phyloP scores from a whole-genome alignment of 2,329 filamentous ascomycete species.

The Mycosphaerelloides madeirae region DNA sequence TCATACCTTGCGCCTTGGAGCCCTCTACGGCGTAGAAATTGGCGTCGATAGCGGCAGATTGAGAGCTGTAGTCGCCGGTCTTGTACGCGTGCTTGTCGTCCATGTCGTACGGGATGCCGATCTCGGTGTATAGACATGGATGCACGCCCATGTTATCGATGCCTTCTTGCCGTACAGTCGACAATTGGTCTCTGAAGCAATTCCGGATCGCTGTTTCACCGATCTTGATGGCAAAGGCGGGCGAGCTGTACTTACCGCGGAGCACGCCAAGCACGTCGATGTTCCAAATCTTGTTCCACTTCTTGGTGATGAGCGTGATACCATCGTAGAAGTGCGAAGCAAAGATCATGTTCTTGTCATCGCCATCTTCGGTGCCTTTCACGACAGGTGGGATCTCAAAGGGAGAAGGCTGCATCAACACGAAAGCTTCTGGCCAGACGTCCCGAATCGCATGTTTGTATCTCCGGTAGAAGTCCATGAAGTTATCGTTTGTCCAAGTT shows the following conservation, averaged over 20 bases:
- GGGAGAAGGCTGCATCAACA: slow-evolving; percentile 88
- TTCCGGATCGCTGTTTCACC: slow-evolving; percentile 93
- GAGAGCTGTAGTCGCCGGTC: slow-evolving; percentile 90
- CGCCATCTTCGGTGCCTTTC: slow-evolving; percentile 73
- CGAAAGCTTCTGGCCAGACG: slow-evolving; percentile 73
- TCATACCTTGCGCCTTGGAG: slow-evolving; percentile 75
- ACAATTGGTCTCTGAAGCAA: slow-evolving; percentile 82
- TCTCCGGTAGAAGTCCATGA: slow-evolving; percentile 76
- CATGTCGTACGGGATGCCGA: slow-evolving; percentile 98
- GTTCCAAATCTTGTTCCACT: slow-evolving; percentile 97
- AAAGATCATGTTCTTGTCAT: slow-evolving; percentile 86
- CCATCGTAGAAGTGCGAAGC: slow-evolving; percentile 96
- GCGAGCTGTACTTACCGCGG: slow-evolving; percentile 79
- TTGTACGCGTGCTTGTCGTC: slow-evolving; percentile 93
- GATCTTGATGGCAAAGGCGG: slow-evolving; percentile 86
- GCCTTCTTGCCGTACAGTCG: slow-evolving; percentile 77
- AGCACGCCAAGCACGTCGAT: slow-evolving; percentile 91
- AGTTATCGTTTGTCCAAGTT: slow-evolving; percentile 85
- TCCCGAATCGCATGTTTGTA: slow-evolving; percentile 70
- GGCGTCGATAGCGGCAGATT: slow-evolving; percentile 87
- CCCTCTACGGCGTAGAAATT: slow-evolving; percentile 92
- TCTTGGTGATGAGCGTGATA: slow-evolving; percentile 93
- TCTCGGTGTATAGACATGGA: slow-evolving; percentile 87
- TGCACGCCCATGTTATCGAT: slow-evolving; percentile 83
- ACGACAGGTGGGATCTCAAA: slow-evolving; percentile 85